Percentiles rank a stretch among this genome's conserved stretches.
phyloP scores from a whole-genome alignment of 2,329 filamentous ascomycete species.

The Ophiostoma tasmaniense region DNA sequence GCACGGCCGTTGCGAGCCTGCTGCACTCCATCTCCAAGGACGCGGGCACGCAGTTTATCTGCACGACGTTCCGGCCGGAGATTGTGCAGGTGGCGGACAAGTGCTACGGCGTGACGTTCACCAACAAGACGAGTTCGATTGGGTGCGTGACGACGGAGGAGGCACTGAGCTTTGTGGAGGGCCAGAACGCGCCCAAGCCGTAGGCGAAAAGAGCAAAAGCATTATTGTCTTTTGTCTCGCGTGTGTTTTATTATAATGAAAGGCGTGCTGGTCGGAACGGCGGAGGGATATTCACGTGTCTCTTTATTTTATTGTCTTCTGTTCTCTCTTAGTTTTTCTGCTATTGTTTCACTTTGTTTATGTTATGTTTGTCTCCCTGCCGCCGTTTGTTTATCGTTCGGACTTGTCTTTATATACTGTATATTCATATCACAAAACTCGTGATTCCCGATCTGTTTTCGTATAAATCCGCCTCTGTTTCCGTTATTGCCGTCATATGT shows the following conservation, averaged over 20 bases:
- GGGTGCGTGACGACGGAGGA: conserved; percentile 82
- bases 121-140: conserved; percentile 89
- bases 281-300: background rate
- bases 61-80: conserved; percentile 95
- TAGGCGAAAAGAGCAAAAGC: background rate
- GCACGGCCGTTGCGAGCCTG: conserved; percentile 87
- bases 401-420: background rate
- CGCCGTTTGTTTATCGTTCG: background rate
- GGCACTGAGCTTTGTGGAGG: conserved; percentile 89
- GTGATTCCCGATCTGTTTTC: background rate
- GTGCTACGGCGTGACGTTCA: conserved; percentile 92
- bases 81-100: conserved; percentile 94
- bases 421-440: background rate
- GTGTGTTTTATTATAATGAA: conserved; percentile 9
- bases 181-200: conserved; percentile 43
- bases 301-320: conserved; percentile 5
- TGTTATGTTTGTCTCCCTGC: background rate
- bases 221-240: background rate
- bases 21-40: conserved; percentile 67
- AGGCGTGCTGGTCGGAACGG: conserved; percentile 16
- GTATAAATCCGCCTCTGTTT: background rate
- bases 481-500: background rate
- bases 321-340: background rate
- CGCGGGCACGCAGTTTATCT: conserved; percentile 77
- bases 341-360: background rate